Base-by-base conservation (phyloP, 2,329 filamentous ascomycete genomes). In the Diplodia corticola region DNA sequence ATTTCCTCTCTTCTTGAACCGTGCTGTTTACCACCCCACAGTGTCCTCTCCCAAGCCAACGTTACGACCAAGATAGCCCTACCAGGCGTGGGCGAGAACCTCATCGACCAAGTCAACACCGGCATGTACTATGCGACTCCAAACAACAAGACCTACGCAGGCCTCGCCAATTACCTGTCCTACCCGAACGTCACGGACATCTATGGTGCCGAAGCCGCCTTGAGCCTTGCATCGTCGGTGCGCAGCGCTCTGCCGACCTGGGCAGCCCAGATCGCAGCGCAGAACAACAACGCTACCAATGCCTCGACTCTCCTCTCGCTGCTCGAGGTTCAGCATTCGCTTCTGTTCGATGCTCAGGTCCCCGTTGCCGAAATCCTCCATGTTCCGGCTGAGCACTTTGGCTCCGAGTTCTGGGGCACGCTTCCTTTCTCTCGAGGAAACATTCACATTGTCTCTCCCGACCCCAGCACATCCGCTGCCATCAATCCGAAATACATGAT, bases 401-500 rank as follows among this genome's bases (percentile, higher is more conserved):
- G 49, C 35, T 48, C 57, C 9, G 50, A 63, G 37, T 55, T 30
- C 59, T 57, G 57, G 60, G 51, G 48, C 59, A 54, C 57, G 9
- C 65, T 67, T 9, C 60, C 60, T 28, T 65, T 53, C 51, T 20
- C 60, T n/a, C 79, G 68, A 73, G 81, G 80, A 4, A 76, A 67
- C n/a, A 70, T 80, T 0, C 81, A 82, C 67, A 78, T 83, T 49
- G 68, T 68, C 0, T 81, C 79, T 0, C 48, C 77, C 0, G 73
- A 81, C 51, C 73, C 77, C 0, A 70, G 69, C 0, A 73, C 68
- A 1, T 69, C 76, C n/a, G 80, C 53, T 12, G 13, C 53, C 81
- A 81, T 84, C 64, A 79, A 84, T 69, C 77, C 79, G 0, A 74
- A 74, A 10, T 82, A 81, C 50, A 73, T 82, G 51, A 74, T 73